These are phyloP conservation scores for Digitaria exilis DNA, from an alignment of 202 grass and related monocot genomes.

Conservation along the genomic window DNA sequence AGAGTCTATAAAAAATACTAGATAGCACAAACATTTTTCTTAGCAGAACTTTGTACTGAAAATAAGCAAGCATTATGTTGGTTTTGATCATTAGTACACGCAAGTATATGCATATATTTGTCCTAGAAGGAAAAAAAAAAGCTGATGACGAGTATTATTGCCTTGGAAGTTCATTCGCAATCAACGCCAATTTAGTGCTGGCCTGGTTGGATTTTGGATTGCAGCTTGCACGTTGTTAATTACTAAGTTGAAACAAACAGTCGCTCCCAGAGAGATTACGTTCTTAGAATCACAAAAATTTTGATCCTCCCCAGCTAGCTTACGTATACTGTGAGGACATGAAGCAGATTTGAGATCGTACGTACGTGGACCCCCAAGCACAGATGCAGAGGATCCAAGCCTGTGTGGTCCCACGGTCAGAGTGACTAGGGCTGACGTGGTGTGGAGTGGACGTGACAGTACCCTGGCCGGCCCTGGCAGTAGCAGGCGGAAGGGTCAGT, in stretches of 20 bases:
- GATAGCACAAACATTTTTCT: neutral
- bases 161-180: neutral
- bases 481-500: slow-evolving; percentile 41
- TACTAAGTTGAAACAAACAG: no score
- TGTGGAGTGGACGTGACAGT: slow-evolving; percentile 37
- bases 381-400: neutral
- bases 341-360: neutral
- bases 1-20: slow-evolving; percentile 12
- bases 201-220: no score
- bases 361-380: neutral
- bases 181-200: neutral
- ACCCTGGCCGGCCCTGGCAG: slow-evolving; percentile 30
- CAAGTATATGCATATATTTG: neutral
- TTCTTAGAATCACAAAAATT: no score
- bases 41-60: neutral
- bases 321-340: no score
- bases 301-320: no score
- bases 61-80: slow-evolving; percentile 3
- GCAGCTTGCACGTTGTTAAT: no score
- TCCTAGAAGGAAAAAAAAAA: no score
- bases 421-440: slow-evolving; percentile 55
- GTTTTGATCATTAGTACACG: slow-evolving; percentile 24
- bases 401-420: slow-evolving; percentile 5
- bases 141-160: neutral
- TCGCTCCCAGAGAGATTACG: no score